Base-by-base conservation (phyloP, 306 rosid genomes). In the Carpinus fangiana region DNA sequence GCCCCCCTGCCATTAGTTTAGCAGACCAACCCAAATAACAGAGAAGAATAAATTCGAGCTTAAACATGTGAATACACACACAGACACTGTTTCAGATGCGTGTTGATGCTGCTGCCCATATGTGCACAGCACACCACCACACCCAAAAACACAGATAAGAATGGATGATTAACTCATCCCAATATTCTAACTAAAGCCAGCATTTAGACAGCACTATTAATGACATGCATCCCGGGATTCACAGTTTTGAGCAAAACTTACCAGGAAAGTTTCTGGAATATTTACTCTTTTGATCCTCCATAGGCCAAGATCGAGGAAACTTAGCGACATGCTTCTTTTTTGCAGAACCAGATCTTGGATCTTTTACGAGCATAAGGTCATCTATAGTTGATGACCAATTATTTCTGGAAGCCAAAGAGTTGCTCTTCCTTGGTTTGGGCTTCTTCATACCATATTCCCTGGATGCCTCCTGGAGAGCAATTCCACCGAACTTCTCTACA, bases 401-500 rank as follows among this genome's bases (percentile, higher is more conserved):
- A 79, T 46, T 75, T 73, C 76, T 74, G 50, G 80, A 77, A 52
- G 76, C n/a, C 23, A 31, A 59, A 76, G 81, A 57, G 9, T 18
- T 10, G 81, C 84, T 91, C 87, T 88, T 87, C 79, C 80, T 79
- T 73, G 90, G 82, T 76, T 78, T 78, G 70, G 76, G 61, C 62
- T 89, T 89, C 88, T 78, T 82, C 82, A 75, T 82, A 54, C 98
- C 97, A 82, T 82, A 92, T 78, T 87, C 90, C 78, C 80, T 84
- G 12, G 98, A 92, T 21, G 90, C 93, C 46, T 92, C 97, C 79
- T 91, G 93, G 76, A 92, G 91, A 82, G 91, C 87, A 74, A 95
- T 88, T 65, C 96, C 90, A 45, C 93, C 77, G 83, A 95, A 76
- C 87, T 95, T 95, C 81, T 85, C 77, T 75, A 90, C 74, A 61